These are phyloP conservation scores for Ziziphus jujuba DNA, from an alignment of 306 rosid genomes.

Conservation along the genomic window DNA sequence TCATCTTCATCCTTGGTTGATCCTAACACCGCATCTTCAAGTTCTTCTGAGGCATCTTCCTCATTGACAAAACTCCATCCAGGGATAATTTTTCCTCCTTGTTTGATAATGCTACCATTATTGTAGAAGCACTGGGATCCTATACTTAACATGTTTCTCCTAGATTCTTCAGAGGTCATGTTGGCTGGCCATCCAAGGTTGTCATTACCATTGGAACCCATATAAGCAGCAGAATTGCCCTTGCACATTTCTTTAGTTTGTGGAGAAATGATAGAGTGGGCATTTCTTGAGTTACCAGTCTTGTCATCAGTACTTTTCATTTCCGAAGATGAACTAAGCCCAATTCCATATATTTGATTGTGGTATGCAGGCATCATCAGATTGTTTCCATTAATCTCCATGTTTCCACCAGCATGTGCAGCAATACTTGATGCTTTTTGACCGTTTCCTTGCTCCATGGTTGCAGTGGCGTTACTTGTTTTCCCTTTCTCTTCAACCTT, in stretches of 20 bases:
- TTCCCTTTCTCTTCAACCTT: slow-evolving; percentile 28
- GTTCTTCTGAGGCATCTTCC: slow-evolving; percentile 37
- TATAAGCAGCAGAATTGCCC: slow-evolving; percentile 19
- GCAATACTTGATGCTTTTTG: slow-evolving; percentile 16
- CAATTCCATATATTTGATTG: slow-evolving; percentile 23
- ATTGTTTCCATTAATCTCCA: slow-evolving; percentile 21
- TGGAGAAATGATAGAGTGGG: slow-evolving; percentile 14
- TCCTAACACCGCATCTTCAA: slow-evolving; percentile 33
- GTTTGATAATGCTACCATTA: slow-evolving; percentile 21
- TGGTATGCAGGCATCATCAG: slow-evolving; percentile 20
- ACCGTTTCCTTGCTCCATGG: slow-evolving; percentile 22
- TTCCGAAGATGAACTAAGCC: slow-evolving; percentile 16
- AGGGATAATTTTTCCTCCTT: slow-evolving; percentile 32
- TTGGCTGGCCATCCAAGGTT: slow-evolving; percentile 27
- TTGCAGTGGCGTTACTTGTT: neutral
- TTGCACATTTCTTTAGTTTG: slow-evolving; percentile 15
- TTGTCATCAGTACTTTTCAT: slow-evolving; percentile 16
- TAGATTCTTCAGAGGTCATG: slow-evolving; percentile 13
- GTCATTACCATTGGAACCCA: slow-evolving; percentile 14
- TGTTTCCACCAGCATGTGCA: slow-evolving; percentile 8
- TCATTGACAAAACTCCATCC: slow-evolving; percentile 38
- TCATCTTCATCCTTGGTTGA: slow-evolving; percentile 42
- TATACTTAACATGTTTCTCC: slow-evolving; percentile 16
- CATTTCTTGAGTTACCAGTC: slow-evolving; percentile 11
- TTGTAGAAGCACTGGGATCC: slow-evolving; percentile 22